Evolutionary conservation across 768 basidiomycete species (phyloP), one percentile per base, ranked within the genome.

Genomic region (Gloeostereum incarnatum): DNA sequence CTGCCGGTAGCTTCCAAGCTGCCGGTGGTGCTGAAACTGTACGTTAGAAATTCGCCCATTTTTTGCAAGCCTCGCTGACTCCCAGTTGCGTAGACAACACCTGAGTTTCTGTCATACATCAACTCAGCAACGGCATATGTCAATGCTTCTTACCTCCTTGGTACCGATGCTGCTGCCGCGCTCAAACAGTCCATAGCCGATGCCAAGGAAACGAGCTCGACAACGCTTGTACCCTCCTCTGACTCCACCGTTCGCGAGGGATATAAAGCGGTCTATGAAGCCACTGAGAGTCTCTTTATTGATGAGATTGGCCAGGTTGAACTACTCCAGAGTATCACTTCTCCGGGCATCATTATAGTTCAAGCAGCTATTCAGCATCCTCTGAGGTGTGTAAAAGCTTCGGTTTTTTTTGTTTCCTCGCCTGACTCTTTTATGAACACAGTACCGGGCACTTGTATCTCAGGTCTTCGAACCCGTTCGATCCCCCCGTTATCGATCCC

Each of bases 331-430:
- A 51, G 63, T 37, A 39, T 51, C 3, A 47, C 41, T 23, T 53
- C 54, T 36, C 41, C 63, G 24, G 48, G 51, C 35, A 42, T 50
- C 25, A 51, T 69, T 33, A 56, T 57, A 7, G 57, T 75, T 41
- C 71, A 73, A 44, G 63, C 64, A 4, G 70, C 67, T 1, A 43
- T 71, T n/a, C 71, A 72, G 50, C 69, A 67, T 46, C 71, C 71
- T 2, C 61, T 65, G 51, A 68, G 63, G 47, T 56, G 19, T n/a
- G 33, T 36, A 16, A 7, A 14, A n/a, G 31, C 33, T 18, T 8
- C 16, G 33, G 39, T 33, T 8, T 7, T 30, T 4, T 38, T 14
- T 16, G 13, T 9, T 31, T 18, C 13, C 11, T 51, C n/a, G 14
- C 17, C 25, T 17, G 18, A 20, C 2, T 10, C 16, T 30, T 22